phyloP scores from a whole-genome alignment of 2,329 filamentous ascomycete genomes.

The Sporothrix brunneoviolacea region DNA sequence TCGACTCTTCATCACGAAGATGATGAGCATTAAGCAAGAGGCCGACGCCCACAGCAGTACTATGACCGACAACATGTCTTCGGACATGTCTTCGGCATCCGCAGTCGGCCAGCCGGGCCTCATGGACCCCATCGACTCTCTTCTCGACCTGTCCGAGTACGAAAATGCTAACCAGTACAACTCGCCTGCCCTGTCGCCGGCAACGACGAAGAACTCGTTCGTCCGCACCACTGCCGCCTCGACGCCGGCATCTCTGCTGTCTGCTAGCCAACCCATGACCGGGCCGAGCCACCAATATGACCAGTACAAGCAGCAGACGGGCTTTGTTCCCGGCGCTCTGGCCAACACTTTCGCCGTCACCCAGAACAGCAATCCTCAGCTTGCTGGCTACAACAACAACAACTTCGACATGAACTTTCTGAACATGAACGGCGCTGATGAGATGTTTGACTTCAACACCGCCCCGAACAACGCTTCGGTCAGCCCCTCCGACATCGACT shows the following conservation, averaged over 20 bases:
- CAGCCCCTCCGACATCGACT: slow-evolving; percentile 59
- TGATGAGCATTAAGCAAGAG: slow-evolving; percentile 18
- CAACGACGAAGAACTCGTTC: slow-evolving; percentile 47
- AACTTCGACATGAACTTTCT: slow-evolving; percentile 42
- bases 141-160: slow-evolving; percentile 58
- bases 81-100: slow-evolving; percentile 29
- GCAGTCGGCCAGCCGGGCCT: slow-evolving; percentile 24
- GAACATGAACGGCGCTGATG: slow-evolving; percentile 51
- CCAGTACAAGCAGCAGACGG: slow-evolving; percentile 91
- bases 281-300: slow-evolving; percentile 93
- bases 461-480: slow-evolving; percentile 54
- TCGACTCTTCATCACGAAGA: not conserved
- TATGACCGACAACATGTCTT: slow-evolving; percentile 19
- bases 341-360: slow-evolving; percentile 75
- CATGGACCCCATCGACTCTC: slow-evolving; percentile 47
- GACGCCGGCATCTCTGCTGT: slow-evolving; percentile 47
- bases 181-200: slow-evolving; percentile 54
- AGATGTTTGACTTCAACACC: slow-evolving; percentile 67
- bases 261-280: slow-evolving; percentile 54
- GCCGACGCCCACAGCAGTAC: slow-evolving; percentile 10
- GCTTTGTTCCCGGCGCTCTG: slow-evolving; percentile 77
- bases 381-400: slow-evolving; percentile 46
- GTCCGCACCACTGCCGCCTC: slow-evolving; percentile 33
- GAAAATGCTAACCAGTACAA: slow-evolving; percentile 51
- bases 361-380: slow-evolving; percentile 45